These are phyloP conservation scores for Glycyrrhiza uralensis DNA, from an alignment of 306 rosid genomes.

Conservation along the genomic window DNA sequence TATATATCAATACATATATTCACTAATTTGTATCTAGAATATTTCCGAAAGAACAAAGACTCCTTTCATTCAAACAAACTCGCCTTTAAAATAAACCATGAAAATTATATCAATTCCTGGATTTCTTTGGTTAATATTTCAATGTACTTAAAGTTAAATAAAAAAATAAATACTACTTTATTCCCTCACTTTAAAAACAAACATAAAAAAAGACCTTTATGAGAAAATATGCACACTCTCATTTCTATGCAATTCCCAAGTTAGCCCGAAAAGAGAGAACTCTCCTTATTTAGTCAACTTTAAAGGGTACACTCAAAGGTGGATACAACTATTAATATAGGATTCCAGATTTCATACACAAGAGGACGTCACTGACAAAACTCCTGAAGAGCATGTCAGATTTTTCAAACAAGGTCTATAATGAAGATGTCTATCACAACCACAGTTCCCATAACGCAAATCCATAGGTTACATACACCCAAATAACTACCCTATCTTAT, in stretches of 20 bases:
- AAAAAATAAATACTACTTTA: no score
- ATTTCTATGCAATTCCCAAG: background rate
- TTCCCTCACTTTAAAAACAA: no score
- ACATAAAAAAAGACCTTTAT: no score
- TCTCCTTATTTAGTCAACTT: background rate
- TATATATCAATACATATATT: no score
- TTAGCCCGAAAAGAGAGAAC: background rate
- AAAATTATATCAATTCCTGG: no score
- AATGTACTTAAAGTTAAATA: no score
- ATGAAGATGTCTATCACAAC: background rate
- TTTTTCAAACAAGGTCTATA: background rate
- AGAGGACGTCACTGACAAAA: background rate
- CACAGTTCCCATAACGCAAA: slow-evolving; percentile 1
- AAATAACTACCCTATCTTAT: slow-evolving; percentile 12
- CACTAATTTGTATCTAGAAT: no score
- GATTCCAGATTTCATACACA: background rate
- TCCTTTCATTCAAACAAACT: no score
- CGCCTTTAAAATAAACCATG: no score
- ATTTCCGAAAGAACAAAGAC: no score
- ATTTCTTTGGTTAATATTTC: no score
- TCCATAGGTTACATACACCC: slow-evolving; percentile 7
- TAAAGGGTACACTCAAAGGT: background rate
- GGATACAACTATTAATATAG: background rate
- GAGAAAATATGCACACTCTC: background rate
- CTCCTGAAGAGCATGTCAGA: background rate